Percentiles rank a stretch among this genome's conserved stretches.
phyloP scores from a whole-genome alignment of 768 basidiomycete species.

The Sporobolomyces phaffii region DNA sequence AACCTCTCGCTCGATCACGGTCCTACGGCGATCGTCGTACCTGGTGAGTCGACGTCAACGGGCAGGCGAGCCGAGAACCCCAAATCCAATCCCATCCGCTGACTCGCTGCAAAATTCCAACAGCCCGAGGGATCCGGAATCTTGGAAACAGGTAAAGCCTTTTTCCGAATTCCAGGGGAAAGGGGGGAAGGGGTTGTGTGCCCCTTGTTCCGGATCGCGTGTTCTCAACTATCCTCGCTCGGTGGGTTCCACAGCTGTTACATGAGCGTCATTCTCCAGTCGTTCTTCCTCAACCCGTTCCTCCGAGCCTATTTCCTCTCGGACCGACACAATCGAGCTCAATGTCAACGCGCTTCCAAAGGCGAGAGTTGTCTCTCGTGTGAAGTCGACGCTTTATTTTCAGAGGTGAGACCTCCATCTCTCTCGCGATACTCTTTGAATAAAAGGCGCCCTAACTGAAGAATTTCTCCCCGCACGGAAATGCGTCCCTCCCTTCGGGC shows the following conservation, averaged over 20 bases:
- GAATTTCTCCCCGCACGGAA: too few relatives aligned
- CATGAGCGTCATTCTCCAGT: constrained; percentile 83
- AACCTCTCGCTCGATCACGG: neutral
- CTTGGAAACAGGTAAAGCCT: constrained; percentile 28
- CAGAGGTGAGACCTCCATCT: constrained; percentile 54
- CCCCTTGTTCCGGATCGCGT: neutral
- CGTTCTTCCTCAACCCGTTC: constrained; percentile 80
- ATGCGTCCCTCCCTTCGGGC: neutral
- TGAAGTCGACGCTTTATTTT: constrained; percentile 52
- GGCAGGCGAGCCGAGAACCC: too few relatives aligned
- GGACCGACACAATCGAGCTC: constrained; percentile 73
- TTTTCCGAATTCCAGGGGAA: too few relatives aligned
- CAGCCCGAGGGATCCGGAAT: constrained; percentile 36
- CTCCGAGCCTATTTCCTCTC: constrained; percentile 81
- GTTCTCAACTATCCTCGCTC: constrained; percentile 40
- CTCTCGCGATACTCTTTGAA: too few relatives aligned
- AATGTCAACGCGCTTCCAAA: constrained; percentile 50
- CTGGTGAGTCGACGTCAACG: too few relatives aligned
- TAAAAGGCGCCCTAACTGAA: too few relatives aligned
- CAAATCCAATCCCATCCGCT: too few relatives aligned
- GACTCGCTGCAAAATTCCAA: neutral
- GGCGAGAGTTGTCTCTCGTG: constrained; percentile 39
- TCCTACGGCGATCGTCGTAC: neutral
- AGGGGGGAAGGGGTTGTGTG: too few relatives aligned
- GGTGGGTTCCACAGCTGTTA: constrained; percentile 69